phyloP scores from a whole-genome alignment of 768 basidiomycete genomes.

The Kwoniella dejecticola region DNA sequence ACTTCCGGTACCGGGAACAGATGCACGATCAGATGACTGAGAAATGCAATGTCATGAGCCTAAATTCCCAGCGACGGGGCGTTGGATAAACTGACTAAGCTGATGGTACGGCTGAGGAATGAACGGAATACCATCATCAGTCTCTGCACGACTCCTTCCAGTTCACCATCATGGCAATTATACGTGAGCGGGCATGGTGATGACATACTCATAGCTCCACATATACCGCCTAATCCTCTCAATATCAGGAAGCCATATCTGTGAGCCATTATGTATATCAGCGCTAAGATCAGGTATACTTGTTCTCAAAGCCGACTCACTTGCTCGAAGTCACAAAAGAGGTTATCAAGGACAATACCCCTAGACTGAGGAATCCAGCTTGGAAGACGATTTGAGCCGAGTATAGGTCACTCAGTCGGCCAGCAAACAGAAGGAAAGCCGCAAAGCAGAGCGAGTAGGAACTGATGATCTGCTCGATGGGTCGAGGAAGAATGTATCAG shows the following conservation, averaged over 20 bases:
- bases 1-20: slow-evolving; percentile 60
- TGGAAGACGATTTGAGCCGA: slow-evolving; percentile 58
- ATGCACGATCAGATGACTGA: slow-evolving; percentile 58
- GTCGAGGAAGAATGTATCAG: slow-evolving; percentile 29
- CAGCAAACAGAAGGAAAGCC: slow-evolving; percentile 48
- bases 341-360: slow-evolving; percentile 58
- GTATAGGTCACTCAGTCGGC: slow-evolving; percentile 48
- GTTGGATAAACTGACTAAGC: slow-evolving; percentile 18
- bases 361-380: slow-evolving; percentile 57
- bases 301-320: slow-evolving; percentile 1
- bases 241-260: slow-evolving; percentile 60
- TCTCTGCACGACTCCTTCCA: too few species aligned
- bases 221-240: slow-evolving; percentile 62
- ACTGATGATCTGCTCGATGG: slow-evolving; percentile 45
- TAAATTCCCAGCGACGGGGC: neutral
- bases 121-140: too few species aligned
- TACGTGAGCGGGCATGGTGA: too few species aligned
- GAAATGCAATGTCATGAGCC: neutral
- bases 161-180: too few species aligned
- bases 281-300: neutral
- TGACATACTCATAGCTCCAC: slow-evolving; percentile 57
- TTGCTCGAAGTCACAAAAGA: slow-evolving; percentile 59
- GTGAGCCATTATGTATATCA: neutral
- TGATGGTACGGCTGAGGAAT: slow-evolving; percentile 38
- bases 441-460: slow-evolving; percentile 35